Percentiles rank a stretch among this genome's conserved stretches.
These are phyloP conservation scores for Cudoniella acicularis DNA, from an alignment of 495 filamentous ascomycete genomes.

Conservation along the genomic window DNA sequence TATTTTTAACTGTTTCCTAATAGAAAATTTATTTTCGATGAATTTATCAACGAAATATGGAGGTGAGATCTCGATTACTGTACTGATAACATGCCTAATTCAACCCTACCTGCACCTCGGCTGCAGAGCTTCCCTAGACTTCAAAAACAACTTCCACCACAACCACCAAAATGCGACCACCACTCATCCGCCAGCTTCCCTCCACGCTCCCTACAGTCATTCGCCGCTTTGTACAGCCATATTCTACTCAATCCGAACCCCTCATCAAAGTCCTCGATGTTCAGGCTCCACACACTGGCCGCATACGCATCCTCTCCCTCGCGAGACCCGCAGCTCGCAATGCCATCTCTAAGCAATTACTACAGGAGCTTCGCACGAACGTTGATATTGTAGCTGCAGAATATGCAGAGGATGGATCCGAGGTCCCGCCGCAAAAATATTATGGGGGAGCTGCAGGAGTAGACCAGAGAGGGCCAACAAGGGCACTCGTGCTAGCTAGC, in stretches of 20 bases:
- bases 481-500: conserved; percentile 75
- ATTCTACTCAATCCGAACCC: conserved; percentile 13
- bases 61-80: too few relatives aligned
- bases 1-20: neutral
- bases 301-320: conserved; percentile 83
- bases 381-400: conserved; percentile 66
- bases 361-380: conserved; percentile 65
- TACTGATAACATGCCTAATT: too few relatives aligned
- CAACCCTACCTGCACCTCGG: neutral
- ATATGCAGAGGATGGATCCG: conserved; percentile 52
- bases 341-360: conserved; percentile 76
- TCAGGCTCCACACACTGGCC: conserved; percentile 75
- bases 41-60: too few relatives aligned
- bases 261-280: conserved; percentile 68
- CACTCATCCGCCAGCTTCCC: neutral
- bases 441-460: conserved; percentile 39
- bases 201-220: conserved; percentile 14
- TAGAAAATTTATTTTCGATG: too few relatives aligned
- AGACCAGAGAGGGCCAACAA: conserved; percentile 51
- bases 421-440: conserved; percentile 31
- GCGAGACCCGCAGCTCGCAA: conserved; percentile 83
- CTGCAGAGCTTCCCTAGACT: neutral
- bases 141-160: neutral
- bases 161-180: conserved; percentile 14
- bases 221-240: conserved; percentile 1